phyloP scores from a whole-genome alignment of 345 rosid species.

The Eucalyptus polybractea region DNA sequence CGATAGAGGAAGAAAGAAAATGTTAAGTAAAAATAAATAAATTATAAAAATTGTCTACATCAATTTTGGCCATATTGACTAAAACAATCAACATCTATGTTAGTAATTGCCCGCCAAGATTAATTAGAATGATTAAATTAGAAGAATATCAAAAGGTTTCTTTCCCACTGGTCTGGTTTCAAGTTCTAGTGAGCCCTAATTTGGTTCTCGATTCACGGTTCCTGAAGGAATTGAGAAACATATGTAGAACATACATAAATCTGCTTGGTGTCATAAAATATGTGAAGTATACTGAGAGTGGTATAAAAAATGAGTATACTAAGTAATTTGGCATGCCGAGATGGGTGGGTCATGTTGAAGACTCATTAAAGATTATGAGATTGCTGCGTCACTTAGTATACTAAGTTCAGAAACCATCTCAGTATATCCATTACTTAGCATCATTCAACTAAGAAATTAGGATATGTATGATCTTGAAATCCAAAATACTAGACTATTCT shows the following conservation, averaged over 20 bases:
- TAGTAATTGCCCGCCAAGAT: fast-evolving
- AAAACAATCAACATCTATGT: fast-evolving
- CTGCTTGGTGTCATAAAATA: neutral
- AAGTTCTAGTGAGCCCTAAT: neutral
- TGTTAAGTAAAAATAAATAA: neutral
- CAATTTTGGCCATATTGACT: fast-evolving
- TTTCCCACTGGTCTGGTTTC: fast-evolving
- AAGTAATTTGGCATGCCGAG: neutral
- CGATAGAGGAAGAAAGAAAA: neutral
- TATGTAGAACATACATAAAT: neutral
- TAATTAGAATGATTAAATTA: no score
- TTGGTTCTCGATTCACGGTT: no score
- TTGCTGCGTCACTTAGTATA: neutral
- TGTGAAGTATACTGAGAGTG: neutral
- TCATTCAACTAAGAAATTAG: neutral
- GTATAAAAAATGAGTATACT: neutral
- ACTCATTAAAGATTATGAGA: neutral
- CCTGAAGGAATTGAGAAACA: neutral
- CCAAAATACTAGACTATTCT: neutral
- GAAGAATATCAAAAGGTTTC: neutral
- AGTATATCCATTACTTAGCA: neutral
- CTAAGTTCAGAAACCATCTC: neutral
- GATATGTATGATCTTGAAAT: neutral
- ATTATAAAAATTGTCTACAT: no score
- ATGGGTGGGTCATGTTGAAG: neutral